Evolutionary conservation across 495 filamentous ascomycete species (phyloP).

Genomic region (Penicillium bovifimosum): DNA sequence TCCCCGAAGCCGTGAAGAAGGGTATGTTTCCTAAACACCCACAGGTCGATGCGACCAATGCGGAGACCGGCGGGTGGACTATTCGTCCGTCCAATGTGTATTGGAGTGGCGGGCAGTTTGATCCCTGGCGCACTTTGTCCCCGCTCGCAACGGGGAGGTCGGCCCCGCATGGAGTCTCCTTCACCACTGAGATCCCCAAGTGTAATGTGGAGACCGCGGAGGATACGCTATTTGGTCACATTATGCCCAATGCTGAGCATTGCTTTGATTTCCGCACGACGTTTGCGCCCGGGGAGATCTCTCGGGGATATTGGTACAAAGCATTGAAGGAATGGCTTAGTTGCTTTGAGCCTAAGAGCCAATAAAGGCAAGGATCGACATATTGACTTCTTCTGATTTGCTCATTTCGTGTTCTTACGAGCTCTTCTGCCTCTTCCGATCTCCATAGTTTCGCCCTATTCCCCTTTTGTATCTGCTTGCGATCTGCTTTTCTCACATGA

Average conservation of each 20-base stretch:
- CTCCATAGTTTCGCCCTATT: conserved; percentile 3
- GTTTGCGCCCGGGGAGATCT: conserved; percentile 25
- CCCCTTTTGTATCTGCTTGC: conserved; percentile 25
- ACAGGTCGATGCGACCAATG: conserved; percentile 34
- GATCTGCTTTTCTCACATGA: conserved; percentile 19
- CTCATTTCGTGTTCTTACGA: too few relatives aligned
- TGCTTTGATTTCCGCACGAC: conserved; percentile 45
- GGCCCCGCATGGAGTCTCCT: conserved; percentile 33
- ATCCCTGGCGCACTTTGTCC: conserved; percentile 54
- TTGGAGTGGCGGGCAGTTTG: conserved; percentile 51
- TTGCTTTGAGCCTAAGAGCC: conserved; percentile 31
- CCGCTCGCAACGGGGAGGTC: conserved; percentile 40
- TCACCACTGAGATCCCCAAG: conserved; percentile 39
- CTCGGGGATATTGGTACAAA: conserved; percentile 31
- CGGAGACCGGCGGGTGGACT: conserved; percentile 48
- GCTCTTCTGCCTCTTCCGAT: not conserved
- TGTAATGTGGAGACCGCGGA: conserved; percentile 38
- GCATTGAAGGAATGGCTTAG: conserved; percentile 46
- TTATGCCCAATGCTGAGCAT: conserved; percentile 45
- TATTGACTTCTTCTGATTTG: not conserved
- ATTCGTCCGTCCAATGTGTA: conserved; percentile 55
- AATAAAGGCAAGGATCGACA: not conserved
- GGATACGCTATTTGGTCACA: conserved; percentile 46
- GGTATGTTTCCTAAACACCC: conserved; percentile 43
- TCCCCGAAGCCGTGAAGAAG: conserved; percentile 40